Evolutionary conservation across 2,329 filamentous ascomycete species (phyloP), one percentile per base, ranked within the genome.

Genomic region (Fusarium solani-melongenae): DNA sequence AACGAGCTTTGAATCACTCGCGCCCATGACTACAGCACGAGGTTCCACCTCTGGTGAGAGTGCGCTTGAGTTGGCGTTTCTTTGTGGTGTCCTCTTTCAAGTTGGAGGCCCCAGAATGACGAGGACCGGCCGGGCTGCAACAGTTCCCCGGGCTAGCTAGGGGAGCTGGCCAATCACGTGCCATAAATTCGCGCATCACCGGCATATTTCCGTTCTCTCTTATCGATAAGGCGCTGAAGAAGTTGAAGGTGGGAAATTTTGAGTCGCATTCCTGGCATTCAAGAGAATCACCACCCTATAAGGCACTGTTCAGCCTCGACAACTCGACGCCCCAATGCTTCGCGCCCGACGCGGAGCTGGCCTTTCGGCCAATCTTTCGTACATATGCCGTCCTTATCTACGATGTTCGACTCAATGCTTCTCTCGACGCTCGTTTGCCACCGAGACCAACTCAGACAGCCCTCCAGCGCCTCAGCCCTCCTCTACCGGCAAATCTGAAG

Each of bases 1-100:
- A 81, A 96, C 94, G 81, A 98, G 92, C 89, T 98, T 98, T 79
- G 96, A 98, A 86, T 98, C 96, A 85, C 96, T 98, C 81, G 96
- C 96, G 84, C 96, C 96, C 96, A 99, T 99, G 49, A 73, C 75
- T 79, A 77, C 68, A 71, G 76, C 70, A 75, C 73, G 76, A 80
- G 76, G 76, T 71, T 70, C 55, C 68, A 58, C 39, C 59, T 63
- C 62, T 60, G 58, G 53, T 66, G 64, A 75, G 49, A 57, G 58
- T 70, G 57, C 69, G 65, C 67, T 69, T 70, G 51, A 41, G 57
- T 59, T 46, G 58, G 57, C 38, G 72, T 62, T 64, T 20, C 56
- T 69, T 71, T 67, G 72, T 69, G 64, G 63, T 78, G 74, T 73
- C 66, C 66, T 71, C 66, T 68, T 74, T 38, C 46, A 74, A 8